phyloP scores from a whole-genome alignment of 192 early-diverging fungal genomes.

The Linderina pennispora region DNA sequence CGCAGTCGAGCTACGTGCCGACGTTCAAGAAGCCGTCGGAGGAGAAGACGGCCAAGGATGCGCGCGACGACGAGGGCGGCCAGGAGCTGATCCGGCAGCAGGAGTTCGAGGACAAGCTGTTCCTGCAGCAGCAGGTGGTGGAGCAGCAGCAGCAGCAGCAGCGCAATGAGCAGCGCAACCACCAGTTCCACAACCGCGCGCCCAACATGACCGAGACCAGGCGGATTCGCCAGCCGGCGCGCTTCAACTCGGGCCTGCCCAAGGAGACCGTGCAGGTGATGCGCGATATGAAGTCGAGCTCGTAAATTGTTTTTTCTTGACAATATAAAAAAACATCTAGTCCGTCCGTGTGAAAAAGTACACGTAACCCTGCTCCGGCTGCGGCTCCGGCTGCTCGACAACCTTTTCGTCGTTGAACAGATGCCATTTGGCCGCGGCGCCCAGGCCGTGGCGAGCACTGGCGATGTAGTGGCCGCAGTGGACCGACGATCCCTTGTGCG shows the following conservation, averaged over 20 bases:
- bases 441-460: slow-evolving; percentile 56
- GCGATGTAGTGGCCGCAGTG: slow-evolving; percentile 97
- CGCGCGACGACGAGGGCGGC: slow-evolving; percentile 10
- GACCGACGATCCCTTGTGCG: slow-evolving; percentile 92
- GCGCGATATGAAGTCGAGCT: slow-evolving; percentile 3
- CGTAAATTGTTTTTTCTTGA: not conserved
- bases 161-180: slow-evolving; percentile 2
- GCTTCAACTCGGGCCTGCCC: slow-evolving; percentile 24
- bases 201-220: slow-evolving; percentile 10
- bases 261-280: slow-evolving; percentile 22
- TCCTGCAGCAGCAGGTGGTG: slow-evolving; percentile 12
- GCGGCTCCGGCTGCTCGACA: slow-evolving; percentile 58
- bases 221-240: slow-evolving; percentile 25
- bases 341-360: slow-evolving; percentile 57
- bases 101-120: slow-evolving; percentile 15
- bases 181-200: slow-evolving; percentile 6
- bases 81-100: slow-evolving; percentile 22
- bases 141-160: slow-evolving; percentile 13
- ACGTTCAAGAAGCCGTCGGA: slow-evolving; percentile 7
- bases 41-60: slow-evolving; percentile 4
- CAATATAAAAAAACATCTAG: too few species aligned
- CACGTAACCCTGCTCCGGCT: slow-evolving; percentile 63
- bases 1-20: slow-evolving; percentile 6
- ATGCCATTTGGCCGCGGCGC: slow-evolving; percentile 65
- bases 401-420: slow-evolving; percentile 97